Conservation (phyloP, 768 basidiomycete species). For the Mycena amicta region DNA sequence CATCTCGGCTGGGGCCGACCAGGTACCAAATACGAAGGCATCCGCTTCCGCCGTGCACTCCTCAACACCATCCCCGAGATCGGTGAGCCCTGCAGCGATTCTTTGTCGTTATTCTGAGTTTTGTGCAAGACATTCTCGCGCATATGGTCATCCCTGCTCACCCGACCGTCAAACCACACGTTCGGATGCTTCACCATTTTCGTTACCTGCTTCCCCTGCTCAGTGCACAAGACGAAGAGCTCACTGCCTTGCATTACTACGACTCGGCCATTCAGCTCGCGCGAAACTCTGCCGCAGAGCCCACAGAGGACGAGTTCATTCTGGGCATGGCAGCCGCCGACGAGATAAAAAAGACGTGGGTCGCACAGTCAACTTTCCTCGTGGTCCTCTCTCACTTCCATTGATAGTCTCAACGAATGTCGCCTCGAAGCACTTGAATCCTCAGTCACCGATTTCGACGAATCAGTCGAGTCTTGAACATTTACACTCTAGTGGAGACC, state of each 20-base stretch:
- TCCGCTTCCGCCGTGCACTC: slow-evolving; percentile 68
- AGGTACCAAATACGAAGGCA: slow-evolving; percentile 63
- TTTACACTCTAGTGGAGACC: slow-evolving; percentile 44
- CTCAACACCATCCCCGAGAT: slow-evolving; percentile 71
- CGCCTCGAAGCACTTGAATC: slow-evolving; percentile 64
- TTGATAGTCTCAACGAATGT: slow-evolving; percentile 60
- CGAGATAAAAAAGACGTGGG: slow-evolving; percentile 65
- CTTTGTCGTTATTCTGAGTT: not conserved
- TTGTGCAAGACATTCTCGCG: slow-evolving; percentile 61
- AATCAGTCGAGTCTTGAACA: slow-evolving; percentile 25
- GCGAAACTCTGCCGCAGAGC: slow-evolving; percentile 59
- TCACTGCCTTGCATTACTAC: slow-evolving; percentile 73
- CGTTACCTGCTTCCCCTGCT: slow-evolving; percentile 73
- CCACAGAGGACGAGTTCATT: slow-evolving; percentile 68
- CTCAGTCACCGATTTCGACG: slow-evolving; percentile 47
- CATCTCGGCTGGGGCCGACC: slow-evolving; percentile 80
- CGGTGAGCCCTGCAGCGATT: slow-evolving; percentile 45
- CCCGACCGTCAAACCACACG: slow-evolving; percentile 69
- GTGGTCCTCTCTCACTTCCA: not conserved
- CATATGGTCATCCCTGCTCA: slow-evolving; percentile 74
- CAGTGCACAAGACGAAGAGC: slow-evolving; percentile 58
- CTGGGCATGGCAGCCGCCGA: slow-evolving; percentile 62
- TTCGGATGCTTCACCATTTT: slow-evolving; percentile 79
- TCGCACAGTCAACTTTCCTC: not conserved
- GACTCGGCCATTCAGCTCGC: slow-evolving; percentile 77